Conservation (phyloP, 805 yeast genomes). For the Kodamaea jinghongensis region DNA sequence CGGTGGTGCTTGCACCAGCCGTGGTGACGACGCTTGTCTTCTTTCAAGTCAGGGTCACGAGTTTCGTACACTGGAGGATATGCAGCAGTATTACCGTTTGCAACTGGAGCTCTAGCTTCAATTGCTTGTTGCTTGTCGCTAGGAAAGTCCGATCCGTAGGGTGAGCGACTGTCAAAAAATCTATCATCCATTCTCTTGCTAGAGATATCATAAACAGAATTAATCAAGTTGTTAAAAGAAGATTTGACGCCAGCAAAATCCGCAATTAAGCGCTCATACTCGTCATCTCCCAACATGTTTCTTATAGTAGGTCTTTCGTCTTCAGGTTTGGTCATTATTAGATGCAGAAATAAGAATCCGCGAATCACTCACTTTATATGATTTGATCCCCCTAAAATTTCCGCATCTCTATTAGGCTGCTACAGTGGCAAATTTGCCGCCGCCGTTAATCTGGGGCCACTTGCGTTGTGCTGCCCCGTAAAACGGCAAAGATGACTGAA, state of each 20-base stretch:
- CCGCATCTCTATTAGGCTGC: too few species aligned
- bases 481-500: too few species aligned
- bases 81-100: conserved; percentile 2
- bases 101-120: background rate
- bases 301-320: background rate
- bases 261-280: background rate
- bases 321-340: conserved; percentile 1
- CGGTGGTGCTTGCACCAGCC: too few species aligned
- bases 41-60: conserved; percentile 7
- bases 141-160: background rate
- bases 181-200: conserved; percentile 2
- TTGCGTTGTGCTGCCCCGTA: too few species aligned
- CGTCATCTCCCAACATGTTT: background rate
- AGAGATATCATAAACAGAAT: conserved; percentile 2
- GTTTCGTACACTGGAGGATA: conserved; percentile 24
- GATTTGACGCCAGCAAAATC: background rate
- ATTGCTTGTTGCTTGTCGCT: background rate
- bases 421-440: too few species aligned
- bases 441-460: too few species aligned
- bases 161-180: too few species aligned
- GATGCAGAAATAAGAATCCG: too few species aligned
- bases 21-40: background rate
- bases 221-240: conserved; percentile 1
- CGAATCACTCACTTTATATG: too few species aligned
- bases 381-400: too few species aligned